Evolutionary conservation across 2,329 filamentous ascomycete genomes (phyloP), one percentile per base, ranked within the genome.

Genomic region (Xylaria sp.): DNA sequence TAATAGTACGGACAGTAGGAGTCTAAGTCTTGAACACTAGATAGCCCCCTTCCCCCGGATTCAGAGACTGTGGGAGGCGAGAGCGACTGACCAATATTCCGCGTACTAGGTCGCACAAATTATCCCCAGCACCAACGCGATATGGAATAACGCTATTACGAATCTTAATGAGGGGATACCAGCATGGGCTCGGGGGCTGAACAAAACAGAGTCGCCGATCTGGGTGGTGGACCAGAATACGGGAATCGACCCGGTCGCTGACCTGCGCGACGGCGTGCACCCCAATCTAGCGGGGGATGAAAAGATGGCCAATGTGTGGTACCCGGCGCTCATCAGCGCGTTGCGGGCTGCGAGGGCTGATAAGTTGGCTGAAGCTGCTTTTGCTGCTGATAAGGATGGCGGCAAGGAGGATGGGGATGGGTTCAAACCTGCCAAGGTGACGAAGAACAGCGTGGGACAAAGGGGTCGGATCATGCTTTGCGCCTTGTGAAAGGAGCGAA

Each of bases 141-240:
- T 61, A 64, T 78, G 68, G 69, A 78, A 78, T 67, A 69, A 72
- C 11, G 72, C 75, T 49, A 76, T 79, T 31, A 72, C 78, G 67
- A 71, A 68, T 11, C 72, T 79, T 15, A 79, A 80, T 68, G 65
- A 65, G 47, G 76, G 75, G 12, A 79, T 79, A 54, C 66, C 72
- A 8, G 65, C 77, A 0, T 79, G 77, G 77, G 77, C 77, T 0
- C 54, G 73, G 47, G 75, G 74, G 0, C 71, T 77, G 14, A 78
- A 79, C 67, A 73, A 68, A 52, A 78, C 75, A 1, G 74, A 73
- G 56, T 76, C 74, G 1, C 77, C 77, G 1, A 78, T 80, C 67
- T 79, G 75, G 76, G 74, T 79, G 9, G 78, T 79, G 2, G 77
- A 79, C 57, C 78, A 79, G 65, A 78, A 77, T 60, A 77, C 76